Evolutionary conservation across 495 filamentous ascomycete genomes (phyloP).

Genomic region (Friedmanniomyces endolithicus): DNA sequence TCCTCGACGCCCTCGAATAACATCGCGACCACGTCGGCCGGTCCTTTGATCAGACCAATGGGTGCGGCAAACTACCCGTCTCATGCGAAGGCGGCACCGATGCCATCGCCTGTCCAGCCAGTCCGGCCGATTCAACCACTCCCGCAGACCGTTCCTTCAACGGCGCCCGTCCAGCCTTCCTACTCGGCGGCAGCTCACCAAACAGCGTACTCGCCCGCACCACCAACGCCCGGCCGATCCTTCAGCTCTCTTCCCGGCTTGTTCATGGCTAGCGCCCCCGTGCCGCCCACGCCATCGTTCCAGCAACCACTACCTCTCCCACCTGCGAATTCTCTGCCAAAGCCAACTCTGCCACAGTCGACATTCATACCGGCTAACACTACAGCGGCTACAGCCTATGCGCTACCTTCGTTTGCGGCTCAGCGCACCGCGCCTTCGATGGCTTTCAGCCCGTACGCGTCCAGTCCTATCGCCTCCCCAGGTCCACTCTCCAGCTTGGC

Average conservation of each 20-base stretch:
- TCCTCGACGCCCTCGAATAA: neutral
- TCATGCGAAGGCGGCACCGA: neutral
- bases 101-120: neutral
- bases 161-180: neutral
- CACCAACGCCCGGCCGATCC: neutral
- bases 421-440: neutral
- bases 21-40: neutral
- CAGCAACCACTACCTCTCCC: neutral
- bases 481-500: neutral
- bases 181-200: neutral
- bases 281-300: neutral
- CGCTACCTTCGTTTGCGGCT: neutral
- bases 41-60: neutral
- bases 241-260: conserved; percentile 14
- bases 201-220: neutral
- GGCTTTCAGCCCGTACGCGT: neutral
- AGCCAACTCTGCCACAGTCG: neutral
- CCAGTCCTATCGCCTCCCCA: neutral
- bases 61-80: neutral
- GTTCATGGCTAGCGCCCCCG: conserved; percentile 11
- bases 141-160: neutral
- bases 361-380: neutral
- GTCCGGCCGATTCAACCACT: neutral
- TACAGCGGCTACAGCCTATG: neutral
- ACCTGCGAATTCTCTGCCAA: neutral